Evolutionary conservation across 768 basidiomycete species (phyloP), one percentile per base, ranked within the genome.

Genomic region (Pleurotus eryngii): DNA sequence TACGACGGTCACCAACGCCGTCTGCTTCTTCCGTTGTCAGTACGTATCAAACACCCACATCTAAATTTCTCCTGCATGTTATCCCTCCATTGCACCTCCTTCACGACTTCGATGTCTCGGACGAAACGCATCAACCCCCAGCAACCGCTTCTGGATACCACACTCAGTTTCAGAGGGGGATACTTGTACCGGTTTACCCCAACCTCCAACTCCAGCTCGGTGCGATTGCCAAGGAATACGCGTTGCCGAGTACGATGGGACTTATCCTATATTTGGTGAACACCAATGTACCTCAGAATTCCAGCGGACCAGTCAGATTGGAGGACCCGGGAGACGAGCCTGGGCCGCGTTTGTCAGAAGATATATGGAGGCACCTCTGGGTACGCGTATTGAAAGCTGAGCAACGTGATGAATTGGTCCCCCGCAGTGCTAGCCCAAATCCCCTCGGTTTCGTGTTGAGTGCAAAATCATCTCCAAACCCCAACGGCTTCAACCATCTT

Each of bases 211-310:
- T 86, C 0, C 95, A 97, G 68, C 74, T 97, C 8, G 77, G 78
- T 18, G 90, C 92, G 5, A 97, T 98, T 51, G 94, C 95, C 12
- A 87, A 87, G 70, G 95, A 98, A 72, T 98, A 95, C 65, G 90
- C 91, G 2, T 76, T 98, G 15, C 95, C 95, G 1, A 92, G 88
- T 62, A 92, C 90, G 0, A 72, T 82, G 12, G 95, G 95, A 4
- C 72, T 98, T 47, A 76, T 91, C 43, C 77, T 98, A 1, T 98
- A 95, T 70, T 83, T 98, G 46, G 81, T 91, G 45, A 76, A 72
- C 9, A 65, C 61, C 61, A 22, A 62, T 61, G 45, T 45, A 35
- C 53, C 61, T 22, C 55, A 24, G 17, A 51, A 38, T 55, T 65
- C 66, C 27, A 51, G 15, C 40, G 57, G 43, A 38, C 59, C 55